Evolutionary conservation across 371 early-diverging fungal genomes (phyloP).

Genomic region (Mucor irregularis): DNA sequence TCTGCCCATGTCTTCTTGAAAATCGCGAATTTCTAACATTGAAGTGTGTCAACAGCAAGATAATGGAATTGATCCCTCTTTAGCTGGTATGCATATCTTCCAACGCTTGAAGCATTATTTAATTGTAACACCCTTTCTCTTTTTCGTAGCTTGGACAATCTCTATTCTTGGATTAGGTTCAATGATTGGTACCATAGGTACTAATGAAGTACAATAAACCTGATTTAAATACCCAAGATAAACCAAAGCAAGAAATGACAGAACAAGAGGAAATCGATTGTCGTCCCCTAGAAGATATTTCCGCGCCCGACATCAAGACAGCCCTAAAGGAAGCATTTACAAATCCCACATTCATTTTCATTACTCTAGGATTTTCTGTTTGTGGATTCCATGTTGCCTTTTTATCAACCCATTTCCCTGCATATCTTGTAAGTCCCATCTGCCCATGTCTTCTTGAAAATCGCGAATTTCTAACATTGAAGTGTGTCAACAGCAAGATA

Average conservation of each 20-base stretch:
- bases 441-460: too few species aligned
- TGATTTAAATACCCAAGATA: too few species aligned
- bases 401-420: slow-evolving; percentile 36
- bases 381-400: slow-evolving; percentile 42
- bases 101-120: neutral
- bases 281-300: slow-evolving; percentile 10
- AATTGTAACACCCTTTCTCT: neutral
- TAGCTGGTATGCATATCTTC: slow-evolving; percentile 27
- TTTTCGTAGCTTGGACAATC: slow-evolving; percentile 34
- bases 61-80: slow-evolving; percentile 22
- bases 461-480: too few species aligned
- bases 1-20: neutral
- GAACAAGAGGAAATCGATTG: neutral
- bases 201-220: too few species aligned
- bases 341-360: slow-evolving; percentile 26
- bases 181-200: slow-evolving; percentile 24
- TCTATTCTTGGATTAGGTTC: slow-evolving; percentile 37
- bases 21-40: neutral
- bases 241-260: too few species aligned
- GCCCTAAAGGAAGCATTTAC: slow-evolving; percentile 30
- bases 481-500: too few species aligned
- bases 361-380: slow-evolving; percentile 29
- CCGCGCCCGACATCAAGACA: slow-evolving; percentile 12
- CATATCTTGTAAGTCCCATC: slow-evolving; percentile 30
- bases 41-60: slow-evolving; percentile 20